A percentile compares a stretch with the other conserved stretches of the same genome.
Conservation (phyloP, 2,329 filamentous ascomycete genomes). For the Chrysoporthe puriensis region DNA sequence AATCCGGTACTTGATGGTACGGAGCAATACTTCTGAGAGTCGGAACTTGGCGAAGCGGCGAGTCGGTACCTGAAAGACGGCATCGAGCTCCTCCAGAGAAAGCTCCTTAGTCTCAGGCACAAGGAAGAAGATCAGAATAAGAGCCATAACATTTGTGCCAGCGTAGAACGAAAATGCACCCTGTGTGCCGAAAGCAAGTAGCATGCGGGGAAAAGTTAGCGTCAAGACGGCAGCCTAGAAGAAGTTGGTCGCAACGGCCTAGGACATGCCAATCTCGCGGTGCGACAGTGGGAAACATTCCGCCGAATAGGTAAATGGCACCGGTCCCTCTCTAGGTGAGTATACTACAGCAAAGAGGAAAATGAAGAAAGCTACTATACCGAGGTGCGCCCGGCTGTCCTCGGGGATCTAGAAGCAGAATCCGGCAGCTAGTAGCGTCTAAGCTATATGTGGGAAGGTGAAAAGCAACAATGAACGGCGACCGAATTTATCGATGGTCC, state of each 20-base stretch:
- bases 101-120: slow-evolving; percentile 60
- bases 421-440: slow-evolving; percentile 60
- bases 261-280: slow-evolving; percentile 72
- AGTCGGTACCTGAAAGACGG: slow-evolving; percentile 63
- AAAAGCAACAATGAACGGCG: slow-evolving; percentile 63
- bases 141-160: slow-evolving; percentile 57
- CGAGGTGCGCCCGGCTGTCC: slow-evolving; percentile 37
- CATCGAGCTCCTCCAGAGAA: slow-evolving; percentile 58
- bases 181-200: neutral
- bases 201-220: slow-evolving; percentile 64
- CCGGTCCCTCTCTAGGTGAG: slow-evolving; percentile 60
- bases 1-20: slow-evolving; percentile 61
- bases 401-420: slow-evolving; percentile 53
- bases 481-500: slow-evolving; percentile 61
- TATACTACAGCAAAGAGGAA: slow-evolving; percentile 36
- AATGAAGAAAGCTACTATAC: slow-evolving; percentile 52
- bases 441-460: slow-evolving; percentile 65
- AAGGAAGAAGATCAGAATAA: slow-evolving; percentile 59
- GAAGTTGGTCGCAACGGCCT: slow-evolving; percentile 67
- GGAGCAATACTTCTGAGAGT: slow-evolving; percentile 58
- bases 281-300: slow-evolving; percentile 74
- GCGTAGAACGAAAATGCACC: slow-evolving; percentile 58
- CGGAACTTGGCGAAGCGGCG: slow-evolving; percentile 61
- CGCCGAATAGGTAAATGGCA: slow-evolving; percentile 70
- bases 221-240: slow-evolving; percentile 61